Conservation (phyloP, 768 basidiomycete genomes). For the Naganishia onofrii region DNA sequence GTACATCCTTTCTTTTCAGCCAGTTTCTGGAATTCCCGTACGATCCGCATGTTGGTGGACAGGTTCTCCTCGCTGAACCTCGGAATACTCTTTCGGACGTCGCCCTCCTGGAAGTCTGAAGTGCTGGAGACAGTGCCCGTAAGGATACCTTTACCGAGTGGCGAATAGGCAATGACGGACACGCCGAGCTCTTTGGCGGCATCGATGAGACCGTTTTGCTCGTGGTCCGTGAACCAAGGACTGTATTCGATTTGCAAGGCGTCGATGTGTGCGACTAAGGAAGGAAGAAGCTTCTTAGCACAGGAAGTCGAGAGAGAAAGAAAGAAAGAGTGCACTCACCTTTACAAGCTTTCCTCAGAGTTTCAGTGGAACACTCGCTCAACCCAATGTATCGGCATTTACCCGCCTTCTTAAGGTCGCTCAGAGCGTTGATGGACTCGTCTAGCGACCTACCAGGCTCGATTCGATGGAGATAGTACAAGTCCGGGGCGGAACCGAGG, state of each 20-base stretch:
- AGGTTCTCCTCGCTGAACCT: slow-evolving; percentile 52
- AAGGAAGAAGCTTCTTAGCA: neutral
- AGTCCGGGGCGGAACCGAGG: slow-evolving; percentile 38
- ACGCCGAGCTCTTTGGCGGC: slow-evolving; percentile 55
- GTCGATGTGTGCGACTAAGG: slow-evolving; percentile 43
- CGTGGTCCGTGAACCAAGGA: slow-evolving; percentile 48
- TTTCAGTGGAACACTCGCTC: slow-evolving; percentile 46
- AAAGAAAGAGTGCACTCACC: slow-evolving; percentile 24
- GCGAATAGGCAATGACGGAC: slow-evolving; percentile 55
- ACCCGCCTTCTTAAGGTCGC: slow-evolving; percentile 42
- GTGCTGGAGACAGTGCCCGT: slow-evolving; percentile 34
- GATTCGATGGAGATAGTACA: slow-evolving; percentile 47
- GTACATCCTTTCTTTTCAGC: slow-evolving; percentile 50
- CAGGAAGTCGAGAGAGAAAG: neutral
- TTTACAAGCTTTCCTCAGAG: slow-evolving; percentile 42
- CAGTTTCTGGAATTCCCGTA: slow-evolving; percentile 49
- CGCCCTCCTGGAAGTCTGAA: slow-evolving; percentile 42
- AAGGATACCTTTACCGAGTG: slow-evolving; percentile 53
- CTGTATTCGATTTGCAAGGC: slow-evolving; percentile 50
- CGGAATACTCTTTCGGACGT: slow-evolving; percentile 46
- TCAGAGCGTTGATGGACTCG: slow-evolving; percentile 42
- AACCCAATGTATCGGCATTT: slow-evolving; percentile 48
- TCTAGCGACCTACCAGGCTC: slow-evolving; percentile 41
- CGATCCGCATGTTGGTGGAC: slow-evolving; percentile 50
- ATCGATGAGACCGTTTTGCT: slow-evolving; percentile 44